Base-by-base conservation (phyloP, 1,284 basidiomycete species). In the Termitomyces sp. region DNA sequence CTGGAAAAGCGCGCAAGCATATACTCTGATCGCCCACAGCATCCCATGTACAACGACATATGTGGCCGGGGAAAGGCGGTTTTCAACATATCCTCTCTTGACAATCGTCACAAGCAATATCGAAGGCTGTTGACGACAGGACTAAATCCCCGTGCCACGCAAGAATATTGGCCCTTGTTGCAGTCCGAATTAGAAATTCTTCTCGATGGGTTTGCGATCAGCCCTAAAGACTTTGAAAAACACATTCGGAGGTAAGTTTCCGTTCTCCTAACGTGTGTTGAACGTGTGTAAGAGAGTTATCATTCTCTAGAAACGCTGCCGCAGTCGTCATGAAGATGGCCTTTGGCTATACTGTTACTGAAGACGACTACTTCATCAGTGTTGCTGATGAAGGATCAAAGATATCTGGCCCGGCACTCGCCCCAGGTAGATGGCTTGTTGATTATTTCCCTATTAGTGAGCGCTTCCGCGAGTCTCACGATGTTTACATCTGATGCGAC, bases 361-460 rank as follows among this genome's bases (percentile, higher is more conserved):
- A 62, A 2, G 61, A 73, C 34, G 75, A 77, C 55, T 64, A 60
- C 0, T 75, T 77, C 52, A 69, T 77, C 45, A 57, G 63, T n/a
- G 62, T 72, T 3, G 72, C 71, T 0, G 71, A 76, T 48, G 74
- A 77, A 55, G 58, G 68, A 0, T 64, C 68, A 1, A 69, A 66
- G 40, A 73, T 77, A 43, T 72, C 73, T 18, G 70, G 68, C 14
- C 66, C 62, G 59, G 74, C 74, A 5, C 62, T 67, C 48, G 61
- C 68, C 10, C 74, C 73, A 19, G 75, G 75, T 14, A 63, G 68
- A 21, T 76, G 75, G 74, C 64, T 75, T 1, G 76, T 77, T 0
- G 74, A 78, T 60, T 71, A 70, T 45, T 66, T 66, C 54, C 75
- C 75, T 11, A 63, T 72, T 19, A 53, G 74, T 76, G 41, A 35